These are phyloP conservation scores for Pythium dissotocum DNA, from an alignment of 352 stramenopile genomes.

Conservation along the genomic window DNA sequence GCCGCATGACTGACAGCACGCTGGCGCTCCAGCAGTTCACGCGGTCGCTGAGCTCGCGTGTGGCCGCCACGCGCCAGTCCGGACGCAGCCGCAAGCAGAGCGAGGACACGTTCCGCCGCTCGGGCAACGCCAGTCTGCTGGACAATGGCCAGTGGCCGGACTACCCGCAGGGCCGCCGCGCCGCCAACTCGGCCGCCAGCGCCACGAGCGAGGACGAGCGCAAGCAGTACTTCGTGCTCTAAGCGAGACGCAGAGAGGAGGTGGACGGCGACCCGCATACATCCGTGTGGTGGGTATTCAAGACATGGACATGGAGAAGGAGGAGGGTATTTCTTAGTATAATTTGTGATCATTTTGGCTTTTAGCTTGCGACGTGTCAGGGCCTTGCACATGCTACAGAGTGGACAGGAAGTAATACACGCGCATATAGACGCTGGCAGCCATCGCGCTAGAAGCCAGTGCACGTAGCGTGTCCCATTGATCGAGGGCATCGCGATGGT, in stretches of 20 bases:
- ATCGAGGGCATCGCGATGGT: not conserved
- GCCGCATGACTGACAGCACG: constrained; percentile 32
- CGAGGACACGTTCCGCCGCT: constrained; percentile 48
- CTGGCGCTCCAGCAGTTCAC: constrained; percentile 83
- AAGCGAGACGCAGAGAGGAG: constrained; percentile 20
- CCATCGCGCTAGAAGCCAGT: not conserved
- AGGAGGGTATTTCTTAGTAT: constrained; percentile 9
- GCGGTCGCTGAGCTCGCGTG: constrained; percentile 69
- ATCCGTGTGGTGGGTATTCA: not conserved
- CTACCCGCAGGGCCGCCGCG: constrained; percentile 17
- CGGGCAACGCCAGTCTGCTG: constrained; percentile 64
- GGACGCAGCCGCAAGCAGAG: constrained; percentile 65
- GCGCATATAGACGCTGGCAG: no score
- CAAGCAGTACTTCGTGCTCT: constrained; percentile 84
- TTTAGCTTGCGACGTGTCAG: not conserved
- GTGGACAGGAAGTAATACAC: not conserved
- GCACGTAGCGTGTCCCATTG: not conserved
- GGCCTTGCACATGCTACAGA: not conserved
- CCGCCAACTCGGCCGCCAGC: constrained; percentile 50
- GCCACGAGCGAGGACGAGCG: constrained; percentile 56
- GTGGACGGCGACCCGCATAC: constrained; percentile 3
- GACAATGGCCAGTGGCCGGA: constrained; percentile 44
- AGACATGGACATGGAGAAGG: not conserved
- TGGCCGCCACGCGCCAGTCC: constrained; percentile 58
- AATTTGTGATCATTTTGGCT: constrained; percentile 7